phyloP scores from a whole-genome alignment of 2,329 filamentous ascomycete species.

The Ascocoryne sarcoides region DNA sequence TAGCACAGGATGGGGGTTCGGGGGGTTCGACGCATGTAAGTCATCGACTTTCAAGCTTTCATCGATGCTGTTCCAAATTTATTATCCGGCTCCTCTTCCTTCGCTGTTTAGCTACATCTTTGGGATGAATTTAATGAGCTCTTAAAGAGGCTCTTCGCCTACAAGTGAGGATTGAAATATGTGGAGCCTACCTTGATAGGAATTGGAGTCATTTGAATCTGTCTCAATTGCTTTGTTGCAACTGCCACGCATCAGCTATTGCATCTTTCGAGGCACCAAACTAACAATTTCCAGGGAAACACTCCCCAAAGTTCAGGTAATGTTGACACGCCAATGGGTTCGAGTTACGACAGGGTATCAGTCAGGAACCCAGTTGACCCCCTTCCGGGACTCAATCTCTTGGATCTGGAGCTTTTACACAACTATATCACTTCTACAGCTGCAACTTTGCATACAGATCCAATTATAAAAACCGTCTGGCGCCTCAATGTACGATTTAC shows the following conservation, averaged over 20 bases:
- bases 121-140: no score
- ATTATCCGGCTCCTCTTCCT: no score
- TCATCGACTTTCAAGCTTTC: neutral
- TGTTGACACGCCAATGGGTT: neutral
- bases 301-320: neutral
- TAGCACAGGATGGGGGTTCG: slow-evolving; percentile 9
- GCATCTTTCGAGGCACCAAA: no score
- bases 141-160: no score
- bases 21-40: slow-evolving; percentile 7
- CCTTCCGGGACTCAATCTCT: slow-evolving; percentile 28
- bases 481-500: slow-evolving; percentile 30
- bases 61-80: no score
- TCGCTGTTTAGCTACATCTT: no score
- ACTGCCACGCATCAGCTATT: no score
- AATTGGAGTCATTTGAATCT: no score
- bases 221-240: no score
- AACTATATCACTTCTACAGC: slow-evolving; percentile 42
- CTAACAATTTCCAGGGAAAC: no score
- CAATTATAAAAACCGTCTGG: slow-evolving; percentile 37
- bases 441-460: slow-evolving; percentile 36
- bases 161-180: no score
- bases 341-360: neutral
- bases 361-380: neutral
- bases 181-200: no score
- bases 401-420: slow-evolving; percentile 44